Conservation (phyloP, 2,329 filamentous ascomycete genomes). For the Aspergillus sp. region DNA sequence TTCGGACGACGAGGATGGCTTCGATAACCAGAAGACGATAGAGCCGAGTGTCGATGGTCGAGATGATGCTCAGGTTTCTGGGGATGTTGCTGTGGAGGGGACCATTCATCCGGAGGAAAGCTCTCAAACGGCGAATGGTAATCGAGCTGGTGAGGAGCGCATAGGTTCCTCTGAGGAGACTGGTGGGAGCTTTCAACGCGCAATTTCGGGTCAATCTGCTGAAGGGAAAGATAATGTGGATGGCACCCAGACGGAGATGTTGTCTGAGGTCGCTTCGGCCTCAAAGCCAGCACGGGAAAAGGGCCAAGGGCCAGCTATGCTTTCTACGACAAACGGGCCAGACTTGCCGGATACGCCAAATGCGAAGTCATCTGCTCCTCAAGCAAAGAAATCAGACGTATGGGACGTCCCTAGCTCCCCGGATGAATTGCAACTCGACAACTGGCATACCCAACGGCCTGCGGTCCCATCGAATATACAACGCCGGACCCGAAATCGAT, state of each 20-base stretch:
- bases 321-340: neutral
- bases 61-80: conserved; percentile 7
- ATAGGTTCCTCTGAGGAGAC: neutral
- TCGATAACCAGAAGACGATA: conserved; percentile 24
- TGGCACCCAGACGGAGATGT: neutral
- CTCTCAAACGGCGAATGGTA: no score
- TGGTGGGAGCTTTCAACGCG: neutral
- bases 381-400: conserved; percentile 9
- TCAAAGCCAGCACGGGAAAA: neutral
- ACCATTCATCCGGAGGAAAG: no score
- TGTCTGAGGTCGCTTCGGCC: neutral
- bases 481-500: conserved; percentile 1
- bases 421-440: conserved; percentile 27
- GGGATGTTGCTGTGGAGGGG: conserved; percentile 1
- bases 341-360: conserved; percentile 3
- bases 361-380: conserved; percentile 8
- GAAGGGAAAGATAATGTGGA: neutral
- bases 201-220: neutral
- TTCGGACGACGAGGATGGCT: conserved; percentile 39
- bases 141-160: neutral
- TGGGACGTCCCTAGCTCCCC: conserved; percentile 25
- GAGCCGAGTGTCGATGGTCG: conserved; percentile 7
- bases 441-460: conserved; percentile 9
- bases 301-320: neutral
- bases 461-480: conserved; percentile 3